Base-by-base conservation (phyloP, 768 basidiomycete genomes). In the Rhodotorula paludigena region DNA sequence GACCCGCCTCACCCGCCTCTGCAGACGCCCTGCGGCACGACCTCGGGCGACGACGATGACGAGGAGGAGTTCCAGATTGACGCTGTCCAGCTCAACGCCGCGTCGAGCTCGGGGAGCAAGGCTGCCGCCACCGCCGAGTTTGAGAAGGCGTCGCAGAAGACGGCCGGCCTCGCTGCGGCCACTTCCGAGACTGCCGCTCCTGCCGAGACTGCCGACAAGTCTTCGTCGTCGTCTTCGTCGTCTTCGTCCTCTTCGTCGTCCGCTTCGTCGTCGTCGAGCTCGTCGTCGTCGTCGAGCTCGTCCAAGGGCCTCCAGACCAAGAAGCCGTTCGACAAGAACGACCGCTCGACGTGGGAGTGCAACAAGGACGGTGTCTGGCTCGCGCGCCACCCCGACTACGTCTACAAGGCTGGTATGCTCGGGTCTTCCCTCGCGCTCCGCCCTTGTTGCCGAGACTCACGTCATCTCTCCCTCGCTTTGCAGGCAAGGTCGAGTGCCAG, bases 1-100 rank as follows among this genome's bases (percentile, higher is more conserved):
- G n/a, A n/a, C n/a, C n/a, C n/a, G n/a, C n/a, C n/a, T n/a, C n/a
- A n/a, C n/a, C n/a, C n/a, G n/a, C n/a, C n/a, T n/a, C n/a, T n/a
- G n/a, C n/a, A n/a, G n/a, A n/a, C n/a, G n/a, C 67, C 62, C 23
- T 68, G 62, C 47, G 67, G 62, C 42, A 60, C 64, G 9, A 48
- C 53, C 11, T 39, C 44, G 32, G 9, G 35, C 53, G 30, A 32
- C 57, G 4, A 47, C 58, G 25, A 48, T 23, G 23, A 12, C 9
- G n/a, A 47, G 44, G 4, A 20, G 36, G 38, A 41, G 48, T 38
- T 30, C 39, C 14, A 14, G 14, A 25, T 41, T 33, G 45, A 14
- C 11, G 44, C 38, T 30, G 20, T 51, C 44, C 32, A 57, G 28
- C 16, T 38, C 36, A 57, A 41, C 63, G 38, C 56, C 21, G 21